Evolutionary conservation across 805 yeast species (phyloP).

Genomic region (Pichia phayaonensis): DNA sequence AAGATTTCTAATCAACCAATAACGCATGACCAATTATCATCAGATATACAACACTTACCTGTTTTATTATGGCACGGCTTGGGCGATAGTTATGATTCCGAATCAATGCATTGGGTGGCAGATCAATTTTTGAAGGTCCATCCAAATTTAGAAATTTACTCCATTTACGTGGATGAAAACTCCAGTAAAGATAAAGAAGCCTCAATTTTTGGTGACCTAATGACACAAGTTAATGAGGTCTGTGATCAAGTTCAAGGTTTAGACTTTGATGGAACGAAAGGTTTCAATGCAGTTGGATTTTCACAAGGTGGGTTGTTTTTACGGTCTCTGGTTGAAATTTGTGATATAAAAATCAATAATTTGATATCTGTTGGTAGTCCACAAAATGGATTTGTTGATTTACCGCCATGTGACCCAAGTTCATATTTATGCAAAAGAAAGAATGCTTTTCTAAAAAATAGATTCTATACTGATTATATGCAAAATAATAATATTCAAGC

Average conservation of each 20-base stretch:
- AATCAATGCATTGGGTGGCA: slow-evolving; percentile 43
- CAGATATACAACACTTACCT: slow-evolving; percentile 11
- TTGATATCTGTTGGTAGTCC: slow-evolving; percentile 77
- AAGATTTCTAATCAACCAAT: not conserved
- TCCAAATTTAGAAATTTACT: slow-evolving; percentile 47
- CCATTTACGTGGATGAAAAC: slow-evolving; percentile 44
- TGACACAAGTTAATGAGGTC: slow-evolving; percentile 44
- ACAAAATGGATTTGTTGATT: slow-evolving; percentile 65
- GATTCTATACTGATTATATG: slow-evolving; percentile 50
- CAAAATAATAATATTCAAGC: slow-evolving; percentile 61
- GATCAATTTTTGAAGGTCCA: slow-evolving; percentile 34
- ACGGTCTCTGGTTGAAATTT: slow-evolving; percentile 58
- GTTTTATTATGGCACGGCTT: slow-evolving; percentile 81
- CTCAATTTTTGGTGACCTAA: slow-evolving; percentile 54
- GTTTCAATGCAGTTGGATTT: slow-evolving; percentile 70
- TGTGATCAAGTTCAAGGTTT: slow-evolving; percentile 45
- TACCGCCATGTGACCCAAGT: slow-evolving; percentile 47
- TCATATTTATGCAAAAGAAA: slow-evolving; percentile 46
- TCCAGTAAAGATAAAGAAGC: slow-evolving; percentile 44
- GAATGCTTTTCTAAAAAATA: slow-evolving; percentile 47
- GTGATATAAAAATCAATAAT: slow-evolving; percentile 41
- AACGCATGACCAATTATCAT: not conserved
- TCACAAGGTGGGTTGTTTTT: slow-evolving; percentile 81
- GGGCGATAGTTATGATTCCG: slow-evolving; percentile 65
- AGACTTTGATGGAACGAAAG: slow-evolving; percentile 28